Evolutionary conservation across 116 monocot genomes (phyloP), one percentile per base, ranked within the genome.

Genomic region (Thalassia testudinum): DNA sequence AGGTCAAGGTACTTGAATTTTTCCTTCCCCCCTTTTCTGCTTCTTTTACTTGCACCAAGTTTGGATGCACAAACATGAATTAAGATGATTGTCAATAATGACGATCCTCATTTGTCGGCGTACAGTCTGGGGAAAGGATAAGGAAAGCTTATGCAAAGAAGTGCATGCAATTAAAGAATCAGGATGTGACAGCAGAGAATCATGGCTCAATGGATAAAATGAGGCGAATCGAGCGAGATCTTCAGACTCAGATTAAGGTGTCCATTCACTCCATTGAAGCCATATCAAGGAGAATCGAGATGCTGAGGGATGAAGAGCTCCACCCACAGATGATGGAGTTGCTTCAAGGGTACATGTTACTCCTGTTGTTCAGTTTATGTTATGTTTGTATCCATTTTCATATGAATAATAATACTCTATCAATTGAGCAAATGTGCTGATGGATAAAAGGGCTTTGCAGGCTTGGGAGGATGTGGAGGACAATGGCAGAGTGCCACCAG

Each of bases 71-170:
- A n/a, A n/a, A n/a, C n/a, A n/a, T n/a, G n/a, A n/a, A n/a, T n/a
- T n/a, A n/a, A n/a, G n/a, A n/a, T n/a, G n/a, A n/a, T n/a, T n/a
- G n/a, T n/a, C n/a, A n/a, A n/a, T n/a, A 34, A 34, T 34, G 30
- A 34, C 10, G 6, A 10, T 5, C 10, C 30, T 34, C 30, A 34
- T 34, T 10, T 10, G 3, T 34, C n/a, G n/a, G n/a, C n/a, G n/a
- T n/a, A 43, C 76, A 95, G 95, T 51, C 66, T 18, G 84, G 84
- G 25, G 95, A 95, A 50, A 62, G 67, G 1, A 58, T 85, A 56
- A 63, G 84, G 43, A 64, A 69, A 49, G 95, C 77, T 34, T 95
- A 87, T 49, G 88, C 81, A 67, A 87, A 74, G 76, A 78, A 81
- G 53, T 71, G 76, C 67, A 66, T 30, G 62, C 88, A 75, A 53